These are phyloP conservation scores for Panaeolus cyanescens DNA, from an alignment of 768 basidiomycete species.

Conservation along the genomic window DNA sequence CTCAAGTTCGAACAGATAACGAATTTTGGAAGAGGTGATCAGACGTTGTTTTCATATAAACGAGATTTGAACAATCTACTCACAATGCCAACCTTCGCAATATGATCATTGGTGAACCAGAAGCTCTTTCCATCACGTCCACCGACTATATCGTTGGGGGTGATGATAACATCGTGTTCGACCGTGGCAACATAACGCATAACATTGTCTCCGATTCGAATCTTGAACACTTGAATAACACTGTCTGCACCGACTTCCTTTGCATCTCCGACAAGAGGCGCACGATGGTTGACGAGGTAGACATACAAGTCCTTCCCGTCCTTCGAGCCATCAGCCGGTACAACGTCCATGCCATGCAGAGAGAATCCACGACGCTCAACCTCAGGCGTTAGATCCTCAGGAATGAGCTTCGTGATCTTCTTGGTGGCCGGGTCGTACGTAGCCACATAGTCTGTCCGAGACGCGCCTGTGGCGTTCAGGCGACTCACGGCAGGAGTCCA, in stretches of 20 bases:
- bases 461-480: constrained; percentile 39
- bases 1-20: neutral
- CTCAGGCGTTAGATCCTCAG: constrained; percentile 37
- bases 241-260: constrained; percentile 65
- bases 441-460: constrained; percentile 56
- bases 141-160: constrained; percentile 75
- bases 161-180: constrained; percentile 51
- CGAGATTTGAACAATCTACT: constrained; percentile 21
- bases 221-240: constrained; percentile 69
- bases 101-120: constrained; percentile 72
- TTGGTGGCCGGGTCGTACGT: constrained; percentile 53
- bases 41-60: neutral
- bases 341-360: constrained; percentile 72
- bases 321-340: constrained; percentile 40
- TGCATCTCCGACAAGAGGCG: constrained; percentile 40
- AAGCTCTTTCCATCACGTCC: constrained; percentile 63
- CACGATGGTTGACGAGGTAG: constrained; percentile 72
- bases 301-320: constrained; percentile 55
- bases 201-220: constrained; percentile 39
- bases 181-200: constrained; percentile 61
- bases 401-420: constrained; percentile 44
- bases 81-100: constrained; percentile 57
- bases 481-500: constrained; percentile 52
- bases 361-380: constrained; percentile 41
- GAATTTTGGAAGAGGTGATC: neutral